Evolutionary conservation across 305 asterid genomes (phyloP).

Genomic region (Petunia hybrid): DNA sequence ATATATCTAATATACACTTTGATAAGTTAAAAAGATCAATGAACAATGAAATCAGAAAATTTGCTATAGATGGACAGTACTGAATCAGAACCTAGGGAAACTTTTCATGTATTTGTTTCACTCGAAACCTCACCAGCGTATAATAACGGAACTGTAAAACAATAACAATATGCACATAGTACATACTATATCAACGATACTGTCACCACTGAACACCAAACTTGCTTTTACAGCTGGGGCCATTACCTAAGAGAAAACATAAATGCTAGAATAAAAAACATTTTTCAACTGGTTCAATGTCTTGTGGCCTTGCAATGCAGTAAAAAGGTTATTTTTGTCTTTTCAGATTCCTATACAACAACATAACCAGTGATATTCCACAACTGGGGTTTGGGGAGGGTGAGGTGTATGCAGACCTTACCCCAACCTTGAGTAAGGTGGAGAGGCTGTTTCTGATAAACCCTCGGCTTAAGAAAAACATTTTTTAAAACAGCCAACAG

Average conservation of each 20-base stretch:
- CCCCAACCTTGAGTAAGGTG: no score
- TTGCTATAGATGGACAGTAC: constrained; percentile 8
- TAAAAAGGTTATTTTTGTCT: background rate
- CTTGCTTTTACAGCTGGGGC: background rate
- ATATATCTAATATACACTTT: background rate
- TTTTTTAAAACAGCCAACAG: no score
- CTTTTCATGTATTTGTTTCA: background rate
- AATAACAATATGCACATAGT: no score
- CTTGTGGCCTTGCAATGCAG: constrained; percentile 18
- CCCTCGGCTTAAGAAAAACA: no score
- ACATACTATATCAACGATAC: no score
- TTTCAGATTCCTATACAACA: no score
- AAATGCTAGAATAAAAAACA: background rate
- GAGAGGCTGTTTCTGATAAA: no score
- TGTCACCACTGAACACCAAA: background rate
- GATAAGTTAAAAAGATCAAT: background rate
- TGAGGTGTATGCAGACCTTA: no score
- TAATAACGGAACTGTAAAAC: no score
- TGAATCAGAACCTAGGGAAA: background rate
- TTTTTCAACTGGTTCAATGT: constrained; percentile 20
- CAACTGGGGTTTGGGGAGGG: no score
- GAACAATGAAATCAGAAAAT: constrained; percentile 5
- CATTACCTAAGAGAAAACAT: background rate
- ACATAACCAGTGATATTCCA: no score
- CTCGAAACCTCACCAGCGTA: background rate